Percentiles rank a stretch among this genome's conserved stretches.
Evolutionary conservation across 2,329 filamentous ascomycete species (phyloP).

Genomic region (Metarhizium rileyi): DNA sequence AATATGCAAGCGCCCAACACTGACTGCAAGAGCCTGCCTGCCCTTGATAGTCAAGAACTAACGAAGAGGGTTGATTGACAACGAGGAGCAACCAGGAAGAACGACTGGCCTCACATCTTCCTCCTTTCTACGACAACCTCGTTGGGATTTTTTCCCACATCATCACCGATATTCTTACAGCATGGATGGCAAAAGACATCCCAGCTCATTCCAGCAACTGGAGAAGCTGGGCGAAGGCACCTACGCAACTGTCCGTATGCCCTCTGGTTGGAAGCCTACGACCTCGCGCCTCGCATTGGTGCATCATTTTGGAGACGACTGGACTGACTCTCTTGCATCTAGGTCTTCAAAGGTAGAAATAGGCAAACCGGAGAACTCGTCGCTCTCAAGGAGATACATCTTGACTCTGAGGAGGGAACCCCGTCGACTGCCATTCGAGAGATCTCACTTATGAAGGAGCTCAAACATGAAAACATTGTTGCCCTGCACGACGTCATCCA

Average conservation of each 20-base stretch:
- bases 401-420: slow-evolving; percentile 96
- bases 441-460: slow-evolving; percentile 98
- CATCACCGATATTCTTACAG: background rate
- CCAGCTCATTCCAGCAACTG: slow-evolving; percentile 97
- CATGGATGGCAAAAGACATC: slow-evolving; percentile 78
- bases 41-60: background rate
- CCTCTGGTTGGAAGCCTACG: background rate
- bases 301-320: background rate
- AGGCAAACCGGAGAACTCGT: slow-evolving; percentile 94
- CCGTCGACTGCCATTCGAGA: slow-evolving; percentile 96
- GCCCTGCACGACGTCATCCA: slow-evolving; percentile 97
- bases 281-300: background rate
- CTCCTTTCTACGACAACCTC: background rate
- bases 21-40: background rate
- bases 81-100: background rate
- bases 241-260: slow-evolving; percentile 74
- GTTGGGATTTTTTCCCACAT: background rate
- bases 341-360: slow-evolving; percentile 99
- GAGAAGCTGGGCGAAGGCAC: slow-evolving; percentile 98
- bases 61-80: too few relatives aligned
- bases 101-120: background rate
- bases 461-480: slow-evolving; percentile 98
- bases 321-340: slow-evolving; percentile 11
- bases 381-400: slow-evolving; percentile 95
- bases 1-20: background rate